Evolutionary conservation across 805 yeast genomes (phyloP).

Genomic region (Wickerhamiella parazyma): DNA sequence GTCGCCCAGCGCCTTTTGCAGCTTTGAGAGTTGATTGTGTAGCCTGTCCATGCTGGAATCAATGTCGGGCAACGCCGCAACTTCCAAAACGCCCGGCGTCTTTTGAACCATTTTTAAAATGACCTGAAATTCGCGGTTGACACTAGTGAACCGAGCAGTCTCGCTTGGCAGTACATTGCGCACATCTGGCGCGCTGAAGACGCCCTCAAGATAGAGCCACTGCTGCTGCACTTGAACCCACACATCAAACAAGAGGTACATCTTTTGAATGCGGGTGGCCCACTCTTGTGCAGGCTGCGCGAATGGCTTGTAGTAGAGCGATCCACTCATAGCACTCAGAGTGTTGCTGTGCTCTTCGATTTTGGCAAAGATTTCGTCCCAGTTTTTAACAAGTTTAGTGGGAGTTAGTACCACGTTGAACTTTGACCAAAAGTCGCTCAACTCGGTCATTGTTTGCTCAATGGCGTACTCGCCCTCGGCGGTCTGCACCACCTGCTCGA

Average conservation of each 20-base stretch:
- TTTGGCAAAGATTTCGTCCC: slow-evolving; percentile 49
- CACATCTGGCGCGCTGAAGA: slow-evolving; percentile 49
- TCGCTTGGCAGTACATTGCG: slow-evolving; percentile 55
- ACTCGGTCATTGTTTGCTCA: slow-evolving; percentile 39
- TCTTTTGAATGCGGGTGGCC: slow-evolving; percentile 40
- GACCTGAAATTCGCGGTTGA: slow-evolving; percentile 47
- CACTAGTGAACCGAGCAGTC: slow-evolving; percentile 45
- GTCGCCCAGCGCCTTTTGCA: slow-evolving; percentile 55
- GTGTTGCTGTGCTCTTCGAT: slow-evolving; percentile 49
- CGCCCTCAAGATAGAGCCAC: slow-evolving; percentile 77
- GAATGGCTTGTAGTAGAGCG: slow-evolving; percentile 46
- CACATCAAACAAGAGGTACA: slow-evolving; percentile 40
- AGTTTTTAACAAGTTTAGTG: slow-evolving; percentile 48
- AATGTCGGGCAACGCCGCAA: slow-evolving; percentile 37
- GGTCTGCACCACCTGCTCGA: slow-evolving; percentile 39
- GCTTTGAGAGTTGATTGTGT: slow-evolving; percentile 41
- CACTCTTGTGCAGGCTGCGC: slow-evolving; percentile 42
- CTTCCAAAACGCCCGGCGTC: slow-evolving; percentile 41
- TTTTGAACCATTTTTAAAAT: slow-evolving; percentile 38
- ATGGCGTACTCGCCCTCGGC: slow-evolving; percentile 65
- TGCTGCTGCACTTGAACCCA: slow-evolving; percentile 84
- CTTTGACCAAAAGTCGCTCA: slow-evolving; percentile 44
- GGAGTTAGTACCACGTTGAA: slow-evolving; percentile 39
- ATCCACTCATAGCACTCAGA: slow-evolving; percentile 55
- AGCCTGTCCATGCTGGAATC: slow-evolving; percentile 35